Percentiles rank a stretch among this genome's conserved stretches.
Conservation (phyloP, 75 land plant species). For the Pinus albicaulis region DNA sequence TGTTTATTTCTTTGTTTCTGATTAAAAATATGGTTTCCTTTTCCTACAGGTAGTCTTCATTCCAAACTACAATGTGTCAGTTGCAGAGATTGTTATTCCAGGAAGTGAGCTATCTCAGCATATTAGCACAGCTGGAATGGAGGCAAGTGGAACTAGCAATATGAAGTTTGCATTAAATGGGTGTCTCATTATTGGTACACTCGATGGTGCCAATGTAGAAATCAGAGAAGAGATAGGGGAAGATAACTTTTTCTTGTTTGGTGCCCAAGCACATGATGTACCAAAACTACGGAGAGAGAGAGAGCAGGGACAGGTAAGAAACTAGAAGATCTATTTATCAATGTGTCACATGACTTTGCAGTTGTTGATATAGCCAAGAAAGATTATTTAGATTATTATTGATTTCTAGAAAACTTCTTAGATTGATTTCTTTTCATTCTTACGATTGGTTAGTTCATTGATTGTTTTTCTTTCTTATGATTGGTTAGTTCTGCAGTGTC, state of each 20-base stretch:
- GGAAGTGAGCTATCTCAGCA: slow-evolving; percentile 98
- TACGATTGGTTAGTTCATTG: background rate
- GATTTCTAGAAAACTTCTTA: background rate
- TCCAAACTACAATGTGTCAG: slow-evolving; percentile 96
- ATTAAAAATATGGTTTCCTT: slow-evolving; percentile 4
- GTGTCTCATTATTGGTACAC: slow-evolving; percentile 92
- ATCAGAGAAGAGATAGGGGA: slow-evolving; percentile 96
- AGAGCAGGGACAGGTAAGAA: slow-evolving; percentile 75
- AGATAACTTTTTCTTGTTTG: slow-evolving; percentile 96
- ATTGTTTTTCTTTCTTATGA: background rate
- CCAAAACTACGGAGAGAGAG: slow-evolving; percentile 78
- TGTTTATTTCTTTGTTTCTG: background rate
- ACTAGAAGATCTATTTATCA: background rate
- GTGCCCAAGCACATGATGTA: slow-evolving; percentile 90
- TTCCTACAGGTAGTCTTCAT: slow-evolving; percentile 84
- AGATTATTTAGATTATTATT: background rate
- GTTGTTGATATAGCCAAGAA: background rate
- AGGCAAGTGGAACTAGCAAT: slow-evolving; percentile 99
- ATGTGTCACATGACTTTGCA: background rate
- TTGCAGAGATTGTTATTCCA: slow-evolving; percentile 91
- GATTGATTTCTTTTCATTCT: background rate
- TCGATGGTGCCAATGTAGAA: slow-evolving; percentile 98
- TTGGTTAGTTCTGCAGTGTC: background rate
- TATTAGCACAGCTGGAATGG: slow-evolving; percentile 99
- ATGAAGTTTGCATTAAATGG: slow-evolving; percentile 99